Conservation (phyloP, 805 yeast genomes). For the Teunomyces kruisii region DNA sequence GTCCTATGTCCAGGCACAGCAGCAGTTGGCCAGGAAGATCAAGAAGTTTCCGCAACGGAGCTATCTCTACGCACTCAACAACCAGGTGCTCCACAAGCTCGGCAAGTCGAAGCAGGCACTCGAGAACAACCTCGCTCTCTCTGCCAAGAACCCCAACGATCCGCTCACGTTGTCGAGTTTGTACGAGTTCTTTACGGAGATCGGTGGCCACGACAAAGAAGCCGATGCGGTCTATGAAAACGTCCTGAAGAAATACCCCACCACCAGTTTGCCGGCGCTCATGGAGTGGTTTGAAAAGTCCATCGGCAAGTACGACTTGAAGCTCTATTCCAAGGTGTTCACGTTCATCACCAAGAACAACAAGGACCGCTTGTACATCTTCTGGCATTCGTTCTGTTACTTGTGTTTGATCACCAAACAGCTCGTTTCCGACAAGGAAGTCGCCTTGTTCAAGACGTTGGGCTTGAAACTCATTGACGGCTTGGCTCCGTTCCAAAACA, state of each 20-base stretch:
- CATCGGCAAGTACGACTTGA: conserved; percentile 45
- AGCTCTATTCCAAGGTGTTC: conserved; percentile 53
- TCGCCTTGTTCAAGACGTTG: conserved; percentile 54
- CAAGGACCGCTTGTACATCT: conserved; percentile 30
- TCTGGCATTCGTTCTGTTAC: conserved; percentile 60
- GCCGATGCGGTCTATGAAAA: conserved; percentile 54
- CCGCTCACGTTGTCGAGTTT: conserved; percentile 50
- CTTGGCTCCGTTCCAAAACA: conserved; percentile 48
- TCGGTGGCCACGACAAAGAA: conserved; percentile 21
- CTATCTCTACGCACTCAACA: conserved; percentile 49
- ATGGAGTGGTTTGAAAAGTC: conserved; percentile 60
- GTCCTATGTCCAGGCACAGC: conserved; percentile 53
- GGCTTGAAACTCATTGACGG: conserved; percentile 57
- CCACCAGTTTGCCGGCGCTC: conserved; percentile 43
- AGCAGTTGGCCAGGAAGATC: conserved; percentile 47
- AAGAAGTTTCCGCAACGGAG: conserved; percentile 57
- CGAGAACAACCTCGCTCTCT: conserved; percentile 25
- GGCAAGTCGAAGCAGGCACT: conserved; percentile 35
- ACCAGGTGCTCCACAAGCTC: conserved; percentile 30
- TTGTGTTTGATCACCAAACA: conserved; percentile 37
- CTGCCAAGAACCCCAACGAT: conserved; percentile 51
- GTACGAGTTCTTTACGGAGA: conserved; percentile 38
- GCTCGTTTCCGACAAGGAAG: conserved; percentile 44
- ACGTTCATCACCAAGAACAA: conserved; percentile 38
- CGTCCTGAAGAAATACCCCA: conserved; percentile 58